These are phyloP conservation scores for Neofusicoccum ribis DNA, from an alignment of 2,329 filamentous ascomycete genomes.

Conservation along the genomic window DNA sequence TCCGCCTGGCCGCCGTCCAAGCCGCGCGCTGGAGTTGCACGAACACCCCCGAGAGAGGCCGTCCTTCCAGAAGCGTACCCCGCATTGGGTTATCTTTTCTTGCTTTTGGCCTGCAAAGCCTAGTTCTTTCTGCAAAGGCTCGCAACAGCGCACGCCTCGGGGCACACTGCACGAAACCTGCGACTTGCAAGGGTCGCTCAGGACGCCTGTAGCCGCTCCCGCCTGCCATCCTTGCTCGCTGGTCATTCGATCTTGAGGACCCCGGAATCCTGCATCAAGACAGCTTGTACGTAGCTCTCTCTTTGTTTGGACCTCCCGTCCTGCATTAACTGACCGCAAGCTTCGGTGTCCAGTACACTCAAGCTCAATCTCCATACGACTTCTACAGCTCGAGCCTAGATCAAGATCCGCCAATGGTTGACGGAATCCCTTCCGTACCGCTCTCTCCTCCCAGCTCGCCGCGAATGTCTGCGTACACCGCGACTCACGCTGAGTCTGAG, in stretches of 20 bases:
- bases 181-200: slow-evolving; percentile 19
- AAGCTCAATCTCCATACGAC: slow-evolving; percentile 11
- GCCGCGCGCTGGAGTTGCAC: slow-evolving; percentile 7
- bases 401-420: slow-evolving; percentile 37
- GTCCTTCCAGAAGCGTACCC: slow-evolving; percentile 19
- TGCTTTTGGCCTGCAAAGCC: slow-evolving; percentile 18
- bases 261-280: slow-evolving; percentile 17
- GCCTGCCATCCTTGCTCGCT: slow-evolving; percentile 16
- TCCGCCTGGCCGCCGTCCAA: neutral
- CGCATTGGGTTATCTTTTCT: slow-evolving; percentile 19
- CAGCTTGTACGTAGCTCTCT: slow-evolving; percentile 16
- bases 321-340: slow-evolving; percentile 17
- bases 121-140: slow-evolving; percentile 17
- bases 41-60: slow-evolving; percentile 1
- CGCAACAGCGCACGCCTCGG: slow-evolving; percentile 19
- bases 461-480: slow-evolving; percentile 51
- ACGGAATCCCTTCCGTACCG: slow-evolving; percentile 48
- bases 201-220: slow-evolving; percentile 20
- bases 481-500: slow-evolving; percentile 44
- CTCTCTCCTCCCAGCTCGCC: slow-evolving; percentile 53
- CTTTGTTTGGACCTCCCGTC: slow-evolving; percentile 15
- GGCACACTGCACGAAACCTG: slow-evolving; percentile 20
- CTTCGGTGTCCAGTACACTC: slow-evolving; percentile 9
- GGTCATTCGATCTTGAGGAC: slow-evolving; percentile 21
- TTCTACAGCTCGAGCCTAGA: neutral